Evolutionary conservation across 768 basidiomycete species (phyloP), one percentile per base, ranked within the genome.

Genomic region (Phylloporus rhodoxanthus): DNA sequence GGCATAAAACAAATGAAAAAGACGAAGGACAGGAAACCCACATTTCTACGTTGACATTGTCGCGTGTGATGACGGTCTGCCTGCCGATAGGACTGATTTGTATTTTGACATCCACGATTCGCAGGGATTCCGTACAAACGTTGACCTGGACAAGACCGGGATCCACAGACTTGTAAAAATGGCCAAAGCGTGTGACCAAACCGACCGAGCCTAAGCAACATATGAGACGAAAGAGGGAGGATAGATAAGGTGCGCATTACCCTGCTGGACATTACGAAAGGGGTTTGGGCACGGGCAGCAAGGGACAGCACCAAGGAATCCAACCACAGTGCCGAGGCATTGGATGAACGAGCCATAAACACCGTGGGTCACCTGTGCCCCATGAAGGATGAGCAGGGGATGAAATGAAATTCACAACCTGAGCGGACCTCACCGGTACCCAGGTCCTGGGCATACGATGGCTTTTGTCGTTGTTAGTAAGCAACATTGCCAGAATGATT

Each of bases 31-130:
- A 8, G 46, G 38, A 47, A 45, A 73, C 82, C 38, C 62, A 87
- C 87, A 93, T 91, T 60, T 91, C 88, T 53, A 94, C 90, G 57
- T 91, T 92, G 66, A 96, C 94, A 62, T 96, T 96, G 74, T 96
- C 93, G 50, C 91, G 84, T 32, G 94, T 96, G 69, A 96, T 92
- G 63, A 97, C 94, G 34, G 75, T 80, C 71, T 93, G 91, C 47
- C 83, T 75, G 44, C 91, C 91, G 60, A 94, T 91, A 21, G 86
- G 72, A 57, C 82, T 87, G 58, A 97, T 92, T 68, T 95, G 93
- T 56, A 98, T 95, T 69, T 94, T 95, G 69, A 97, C 93, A 63
- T 96, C 90, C 56, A 97, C 91, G 42, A 87, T 67, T 50, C 84
- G 81, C 38, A 98, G 77, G 2, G 78, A 77, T 67, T 98, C 95